These are phyloP conservation scores for Gnaphalium uliginosum DNA, from an alignment of 129 eudicot species.

Conservation along the genomic window DNA sequence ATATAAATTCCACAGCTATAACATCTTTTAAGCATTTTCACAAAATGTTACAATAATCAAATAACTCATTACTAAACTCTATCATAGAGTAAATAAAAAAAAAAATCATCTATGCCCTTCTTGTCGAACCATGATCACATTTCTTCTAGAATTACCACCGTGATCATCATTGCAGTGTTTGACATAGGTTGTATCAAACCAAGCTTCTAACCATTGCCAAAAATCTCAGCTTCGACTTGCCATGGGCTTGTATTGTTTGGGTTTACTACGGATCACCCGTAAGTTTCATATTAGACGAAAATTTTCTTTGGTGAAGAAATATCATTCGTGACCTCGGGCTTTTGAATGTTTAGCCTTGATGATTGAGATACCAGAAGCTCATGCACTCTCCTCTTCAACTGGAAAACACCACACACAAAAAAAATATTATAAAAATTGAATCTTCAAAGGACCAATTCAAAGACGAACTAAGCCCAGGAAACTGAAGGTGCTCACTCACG, in stretches of 20 bases:
- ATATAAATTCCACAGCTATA: not conserved
- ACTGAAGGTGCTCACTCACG: not conserved
- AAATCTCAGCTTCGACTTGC: constrained; percentile 5
- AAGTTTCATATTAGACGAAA: constrained; percentile 16
- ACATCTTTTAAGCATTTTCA: not conserved
- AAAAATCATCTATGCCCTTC: not conserved
- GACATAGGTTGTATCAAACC: constrained; percentile 1
- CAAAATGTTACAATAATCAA: not conserved
- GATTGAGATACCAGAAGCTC: constrained; percentile 69
- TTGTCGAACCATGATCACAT: not conserved
- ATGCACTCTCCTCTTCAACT: constrained; percentile 77
- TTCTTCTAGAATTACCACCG: not conserved
- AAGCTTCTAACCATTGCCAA: constrained; percentile 3
- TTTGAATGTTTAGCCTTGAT: constrained; percentile 38
- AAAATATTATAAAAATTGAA: not conserved
- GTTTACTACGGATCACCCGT: not conserved
- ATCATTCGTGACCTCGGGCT: constrained; percentile 28
- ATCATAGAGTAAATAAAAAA: too few relatives aligned
- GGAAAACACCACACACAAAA: constrained; percentile 18
- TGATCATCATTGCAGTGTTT: not conserved
- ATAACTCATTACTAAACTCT: constrained; percentile 1
- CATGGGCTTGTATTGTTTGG: constrained; percentile 1
- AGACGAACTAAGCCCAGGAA: not conserved
- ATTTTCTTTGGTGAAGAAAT: constrained; percentile 23
- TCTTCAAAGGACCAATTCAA: constrained; percentile 1